Evolutionary conservation across 2,329 filamentous ascomycete species (phyloP), one percentile per base, ranked within the genome.

Genomic region (Aureobasidium sp.): DNA sequence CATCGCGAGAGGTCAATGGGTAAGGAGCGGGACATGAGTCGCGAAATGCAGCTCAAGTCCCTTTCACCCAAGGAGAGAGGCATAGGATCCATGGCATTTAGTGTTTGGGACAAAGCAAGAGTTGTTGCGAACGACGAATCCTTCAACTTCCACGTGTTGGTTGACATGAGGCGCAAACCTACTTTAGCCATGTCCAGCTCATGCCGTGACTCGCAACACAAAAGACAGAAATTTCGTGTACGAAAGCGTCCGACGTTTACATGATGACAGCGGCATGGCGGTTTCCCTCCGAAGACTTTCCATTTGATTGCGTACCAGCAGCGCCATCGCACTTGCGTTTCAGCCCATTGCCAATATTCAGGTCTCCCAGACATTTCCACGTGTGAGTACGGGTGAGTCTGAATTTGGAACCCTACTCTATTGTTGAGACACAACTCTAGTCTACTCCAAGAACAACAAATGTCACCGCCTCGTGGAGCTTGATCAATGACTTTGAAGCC

Each of bases 221-320:
- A 37, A 37, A 12, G 47, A 46, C 43, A 20, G 20, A 47, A 15
- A 26, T 17, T 59, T 37, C n/a, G 53, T 9, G 43, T 17, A 6
- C 20, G n/a, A 43, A 32, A n/a, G 26, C 32, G 27, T 55, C 36
- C 37, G 29, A 34, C 17, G 9, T n/a, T 36, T 5, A 37, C 10
- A 46, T 34, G 24, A 36, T 46, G 53, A 59, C 55, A 59, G 43
- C 55, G 43, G 55, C 43, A 56, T 37, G 39, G 39, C 52, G 13
- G 10, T 15, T n/a, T 13, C 27, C 4, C 39, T 32, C 53, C 53
- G 41, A 34, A 8, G 15, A 17, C 27, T 46, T 41, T 13, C 10
- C 27, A 1, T 29, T 5, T 36, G 3, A 12, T 46, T 6, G 8
- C 29, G 13, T n/a, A 27, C 52, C 24, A 24, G 12, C 27, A 4